phyloP scores from a whole-genome alignment of 495 filamentous ascomycete genomes.

The Schizothecium vesticola region DNA sequence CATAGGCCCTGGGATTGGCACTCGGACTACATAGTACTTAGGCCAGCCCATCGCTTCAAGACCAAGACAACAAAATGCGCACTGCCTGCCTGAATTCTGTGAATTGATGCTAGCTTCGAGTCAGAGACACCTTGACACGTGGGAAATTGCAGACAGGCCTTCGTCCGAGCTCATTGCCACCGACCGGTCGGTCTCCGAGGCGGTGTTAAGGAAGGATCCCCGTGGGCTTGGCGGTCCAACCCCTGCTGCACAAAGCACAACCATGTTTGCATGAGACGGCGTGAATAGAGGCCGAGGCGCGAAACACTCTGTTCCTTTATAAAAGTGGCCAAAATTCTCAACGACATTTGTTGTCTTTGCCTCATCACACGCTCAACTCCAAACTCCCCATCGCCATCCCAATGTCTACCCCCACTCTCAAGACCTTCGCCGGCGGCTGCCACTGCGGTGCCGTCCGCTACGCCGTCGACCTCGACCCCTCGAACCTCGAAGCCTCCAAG shows the following conservation, averaged over 20 bases:
- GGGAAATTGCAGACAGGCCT: not conserved
- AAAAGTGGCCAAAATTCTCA: not conserved
- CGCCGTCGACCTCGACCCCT: conserved; percentile 1
- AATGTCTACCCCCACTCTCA: not conserved
- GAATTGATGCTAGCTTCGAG: not conserved
- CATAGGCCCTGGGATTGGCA: too few relatives aligned
- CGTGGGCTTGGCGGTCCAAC: not conserved
- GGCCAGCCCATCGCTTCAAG: not conserved
- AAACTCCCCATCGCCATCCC: not conserved
- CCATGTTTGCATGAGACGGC: not conserved
- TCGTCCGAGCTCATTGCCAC: not conserved
- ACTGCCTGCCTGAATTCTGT: not conserved
- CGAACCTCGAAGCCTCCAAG: not conserved
- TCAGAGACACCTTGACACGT: not conserved
- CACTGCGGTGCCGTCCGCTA: conserved; percentile 11
- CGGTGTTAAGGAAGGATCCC: not conserved
- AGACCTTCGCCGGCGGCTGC: conserved; percentile 8
- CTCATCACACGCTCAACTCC: not conserved
- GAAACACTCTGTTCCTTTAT: not conserved
- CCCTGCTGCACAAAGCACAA: not conserved
- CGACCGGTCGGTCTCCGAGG: not conserved
- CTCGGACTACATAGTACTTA: not conserved
- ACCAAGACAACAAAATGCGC: not conserved
- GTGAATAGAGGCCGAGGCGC: not conserved
- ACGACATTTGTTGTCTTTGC: not conserved